phyloP scores from a whole-genome alignment of 352 stramenopile species.

The Phytophthora capsici region DNA sequence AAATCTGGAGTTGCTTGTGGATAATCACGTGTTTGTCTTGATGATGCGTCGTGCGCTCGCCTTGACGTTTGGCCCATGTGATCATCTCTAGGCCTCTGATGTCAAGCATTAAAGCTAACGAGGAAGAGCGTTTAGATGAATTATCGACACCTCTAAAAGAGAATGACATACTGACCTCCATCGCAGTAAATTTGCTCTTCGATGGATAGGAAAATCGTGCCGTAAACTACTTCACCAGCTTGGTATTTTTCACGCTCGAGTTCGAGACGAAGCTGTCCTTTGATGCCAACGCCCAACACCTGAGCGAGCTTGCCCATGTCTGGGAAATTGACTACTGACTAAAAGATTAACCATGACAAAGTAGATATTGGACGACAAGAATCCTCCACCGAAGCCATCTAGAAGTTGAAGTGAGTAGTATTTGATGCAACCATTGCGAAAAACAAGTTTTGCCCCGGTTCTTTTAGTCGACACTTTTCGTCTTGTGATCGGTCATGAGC shows the following conservation, averaged over 20 bases:
- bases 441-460: no score
- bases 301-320: constrained; percentile 22
- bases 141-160: background rate
- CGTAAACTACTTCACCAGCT: constrained; percentile 24
- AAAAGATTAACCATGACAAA: background rate
- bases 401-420: constrained; percentile 12
- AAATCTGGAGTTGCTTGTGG: constrained; percentile 9
- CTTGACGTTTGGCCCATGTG: constrained; percentile 18
- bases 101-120: constrained; percentile 7
- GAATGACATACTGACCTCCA: constrained; percentile 6
- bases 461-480: constrained; percentile 5
- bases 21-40: constrained; percentile 11
- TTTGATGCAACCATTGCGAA: background rate
- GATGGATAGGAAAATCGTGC: constrained; percentile 17
- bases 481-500: constrained; percentile 7
- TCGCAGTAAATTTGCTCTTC: constrained; percentile 24
- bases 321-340: constrained; percentile 9
- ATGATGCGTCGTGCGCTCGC: constrained; percentile 9
- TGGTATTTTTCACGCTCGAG: constrained; percentile 18
- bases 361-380: constrained; percentile 1
- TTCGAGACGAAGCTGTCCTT: constrained; percentile 15
- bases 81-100: constrained; percentile 12
- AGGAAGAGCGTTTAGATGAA: no score
- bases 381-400: constrained; percentile 11
- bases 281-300: constrained; percentile 25